Evolutionary conservation across 305 asterid species (phyloP), one percentile per base, ranked within the genome.

Genomic region (Caryopteris hybrid): DNA sequence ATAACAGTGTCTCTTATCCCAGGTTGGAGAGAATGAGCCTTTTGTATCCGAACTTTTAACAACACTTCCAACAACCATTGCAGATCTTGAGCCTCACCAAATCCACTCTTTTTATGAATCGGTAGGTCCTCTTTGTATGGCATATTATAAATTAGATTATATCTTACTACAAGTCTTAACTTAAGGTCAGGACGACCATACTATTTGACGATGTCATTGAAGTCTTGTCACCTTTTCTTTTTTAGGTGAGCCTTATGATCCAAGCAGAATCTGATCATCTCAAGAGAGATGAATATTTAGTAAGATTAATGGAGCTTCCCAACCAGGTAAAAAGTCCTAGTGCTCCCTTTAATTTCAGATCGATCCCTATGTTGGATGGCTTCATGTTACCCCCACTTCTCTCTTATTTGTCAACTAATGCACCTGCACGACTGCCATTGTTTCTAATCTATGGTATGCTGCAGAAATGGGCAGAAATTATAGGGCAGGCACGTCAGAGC

Each of bases 101-200:
- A 92, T 92, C 71, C 98, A 92, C 77, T 75, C 92, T 22, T 89
- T 92, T 70, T 89, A 89, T 69, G 98, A 91, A 87, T 86, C 98
- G 52, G 98, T 92, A 86, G 69, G 94, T 55, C 68, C 51, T 43
- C 68, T 43, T 72, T 45, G 5, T 63, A 25, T 67, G 48, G 12
- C 33, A 51, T 33, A 22, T 38, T 4, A 38, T 25, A 21, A 23
- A 34, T 75, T 42, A 18, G 39, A 31, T 6, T 51, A 27, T 33
- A 22, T 48, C 25, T 31, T 64, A 6, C 12, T 53, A 27, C 50
- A 60, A 6, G 70, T 57, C 46, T 36, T 59, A 11, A 34, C 45
- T 7, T 74, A 36, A 10, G 21, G 55, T 46, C 6, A n/a, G 52
- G 18, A 54, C 48, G 23, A 23, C 6, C 8, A 3, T 41, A 11